Evolutionary conservation across 2,329 filamentous ascomycete species (phyloP).

Genomic region (Harringtonia lauricola): DNA sequence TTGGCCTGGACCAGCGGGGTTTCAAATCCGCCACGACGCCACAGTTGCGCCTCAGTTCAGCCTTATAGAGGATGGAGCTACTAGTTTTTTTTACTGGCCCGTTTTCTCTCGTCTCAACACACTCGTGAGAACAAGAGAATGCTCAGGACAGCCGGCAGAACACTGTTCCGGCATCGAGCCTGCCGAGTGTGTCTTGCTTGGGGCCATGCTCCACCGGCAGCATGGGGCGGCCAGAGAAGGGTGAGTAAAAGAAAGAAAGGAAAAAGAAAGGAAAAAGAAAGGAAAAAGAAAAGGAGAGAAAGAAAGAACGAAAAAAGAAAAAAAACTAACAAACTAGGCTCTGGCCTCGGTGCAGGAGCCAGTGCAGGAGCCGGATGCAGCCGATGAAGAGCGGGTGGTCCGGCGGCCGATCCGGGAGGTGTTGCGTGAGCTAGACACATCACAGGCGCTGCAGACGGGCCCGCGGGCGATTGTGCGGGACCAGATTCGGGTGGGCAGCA

Average conservation of each 20-base stretch:
- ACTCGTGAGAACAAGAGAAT: not conserved
- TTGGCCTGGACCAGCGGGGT: no score
- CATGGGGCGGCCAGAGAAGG: no score
- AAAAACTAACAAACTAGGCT: no score
- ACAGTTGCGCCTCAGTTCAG: not conserved
- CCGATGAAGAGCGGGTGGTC: not conserved
- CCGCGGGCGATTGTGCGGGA: slow-evolving; percentile 12
- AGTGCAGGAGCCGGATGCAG: not conserved
- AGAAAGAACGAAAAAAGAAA: no score
- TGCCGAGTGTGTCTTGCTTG: not conserved
- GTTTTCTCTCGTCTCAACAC: no score
- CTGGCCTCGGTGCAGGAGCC: not conserved
- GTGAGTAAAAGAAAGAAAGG: no score
- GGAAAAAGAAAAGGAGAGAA: no score
- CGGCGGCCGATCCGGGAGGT: slow-evolving; percentile 24
- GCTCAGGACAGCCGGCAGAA: slow-evolving; percentile 2
- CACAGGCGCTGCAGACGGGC: not conserved
- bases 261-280: no score
- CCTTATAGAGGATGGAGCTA: not conserved
- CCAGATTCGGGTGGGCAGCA: slow-evolving; percentile 13
- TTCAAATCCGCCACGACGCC: no score
- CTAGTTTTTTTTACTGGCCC: no score
- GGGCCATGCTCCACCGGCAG: not conserved
- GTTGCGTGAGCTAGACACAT: slow-evolving; percentile 21
- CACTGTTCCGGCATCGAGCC: not conserved